These are phyloP conservation scores for Nemania serpens DNA, from an alignment of 2,329 filamentous ascomycete species.

Conservation along the genomic window DNA sequence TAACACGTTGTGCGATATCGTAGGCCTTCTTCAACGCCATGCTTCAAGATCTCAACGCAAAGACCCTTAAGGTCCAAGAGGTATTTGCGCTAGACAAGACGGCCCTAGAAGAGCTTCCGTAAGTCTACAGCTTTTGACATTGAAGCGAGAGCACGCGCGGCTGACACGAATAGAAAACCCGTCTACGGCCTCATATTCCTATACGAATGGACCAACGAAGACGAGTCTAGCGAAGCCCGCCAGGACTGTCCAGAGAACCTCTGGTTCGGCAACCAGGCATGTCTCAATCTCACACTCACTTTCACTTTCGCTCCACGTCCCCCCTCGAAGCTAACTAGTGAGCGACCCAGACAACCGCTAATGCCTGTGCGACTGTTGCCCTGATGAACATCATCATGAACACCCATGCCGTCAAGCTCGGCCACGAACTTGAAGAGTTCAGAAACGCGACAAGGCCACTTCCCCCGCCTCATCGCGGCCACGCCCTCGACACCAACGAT, in stretches of 20 bases:
- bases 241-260: slow-evolving; percentile 64
- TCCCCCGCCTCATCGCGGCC: slow-evolving; percentile 73
- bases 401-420: slow-evolving; percentile 66
- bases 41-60: slow-evolving; percentile 76
- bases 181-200: slow-evolving; percentile 89
- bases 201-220: slow-evolving; percentile 69
- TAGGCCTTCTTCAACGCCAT: slow-evolving; percentile 87
- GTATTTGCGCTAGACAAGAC: slow-evolving; percentile 73
- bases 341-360: slow-evolving; percentile 68
- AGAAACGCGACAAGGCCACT: slow-evolving; percentile 72
- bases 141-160: background rate
- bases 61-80: slow-evolving; percentile 75
- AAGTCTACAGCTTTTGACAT: slow-evolving; percentile 39
- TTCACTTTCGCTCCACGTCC: background rate
- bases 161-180: slow-evolving; percentile 58
- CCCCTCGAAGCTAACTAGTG: slow-evolving; percentile 15
- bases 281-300: slow-evolving; percentile 24
- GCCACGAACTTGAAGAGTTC: slow-evolving; percentile 72
- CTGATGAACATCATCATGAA: slow-evolving; percentile 96
- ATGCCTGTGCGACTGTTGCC: slow-evolving; percentile 91
- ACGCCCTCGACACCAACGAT: slow-evolving; percentile 72
- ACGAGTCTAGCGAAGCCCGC: slow-evolving; percentile 55
- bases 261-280: slow-evolving; percentile 93
- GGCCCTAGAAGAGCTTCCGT: slow-evolving; percentile 67
- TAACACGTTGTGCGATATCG: background rate